phyloP scores from a whole-genome alignment of 1,284 basidiomycete species.

The Ustilago loliicola region DNA sequence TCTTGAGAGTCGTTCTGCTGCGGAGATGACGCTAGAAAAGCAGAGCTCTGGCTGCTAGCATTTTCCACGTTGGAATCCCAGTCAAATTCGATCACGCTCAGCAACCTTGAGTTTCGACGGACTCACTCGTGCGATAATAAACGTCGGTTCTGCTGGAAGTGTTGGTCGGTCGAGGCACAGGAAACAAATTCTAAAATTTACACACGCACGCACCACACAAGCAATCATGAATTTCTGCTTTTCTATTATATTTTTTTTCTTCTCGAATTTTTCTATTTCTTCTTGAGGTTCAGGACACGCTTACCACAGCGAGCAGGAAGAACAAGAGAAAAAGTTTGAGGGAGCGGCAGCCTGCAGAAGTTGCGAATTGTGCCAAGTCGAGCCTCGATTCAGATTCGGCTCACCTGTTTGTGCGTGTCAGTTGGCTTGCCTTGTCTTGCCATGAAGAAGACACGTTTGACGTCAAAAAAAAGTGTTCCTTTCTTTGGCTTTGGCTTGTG shows the following conservation, averaged over 20 bases:
- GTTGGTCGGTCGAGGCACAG: background rate
- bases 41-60: slow-evolving; percentile 20
- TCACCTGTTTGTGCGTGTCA: background rate
- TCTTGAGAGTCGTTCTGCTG: background rate
- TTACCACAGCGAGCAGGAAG: background rate
- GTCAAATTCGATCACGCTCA: slow-evolving; percentile 23
- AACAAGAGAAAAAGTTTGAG: background rate
- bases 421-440: background rate
- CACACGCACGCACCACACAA: slow-evolving; percentile 8
- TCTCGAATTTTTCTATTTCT: slow-evolving; percentile 6
- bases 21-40: slow-evolving; percentile 16
- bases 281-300: background rate
- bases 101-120: background rate
- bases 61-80: slow-evolving; percentile 14
- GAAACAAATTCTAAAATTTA: background rate
- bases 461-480: slow-evolving; percentile 31
- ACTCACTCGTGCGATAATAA: background rate
- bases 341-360: background rate
- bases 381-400: background rate
- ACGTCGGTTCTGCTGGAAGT: background rate
- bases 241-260: slow-evolving; percentile 11
- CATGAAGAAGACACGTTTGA: slow-evolving; percentile 14
- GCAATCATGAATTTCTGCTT: background rate
- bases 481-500: background rate
- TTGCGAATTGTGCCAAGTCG: slow-evolving; percentile 1